Evolutionary conservation across 306 rosid genomes (phyloP), one percentile per base, ranked within the genome.

Genomic region (Cucurbita pepo): DNA sequence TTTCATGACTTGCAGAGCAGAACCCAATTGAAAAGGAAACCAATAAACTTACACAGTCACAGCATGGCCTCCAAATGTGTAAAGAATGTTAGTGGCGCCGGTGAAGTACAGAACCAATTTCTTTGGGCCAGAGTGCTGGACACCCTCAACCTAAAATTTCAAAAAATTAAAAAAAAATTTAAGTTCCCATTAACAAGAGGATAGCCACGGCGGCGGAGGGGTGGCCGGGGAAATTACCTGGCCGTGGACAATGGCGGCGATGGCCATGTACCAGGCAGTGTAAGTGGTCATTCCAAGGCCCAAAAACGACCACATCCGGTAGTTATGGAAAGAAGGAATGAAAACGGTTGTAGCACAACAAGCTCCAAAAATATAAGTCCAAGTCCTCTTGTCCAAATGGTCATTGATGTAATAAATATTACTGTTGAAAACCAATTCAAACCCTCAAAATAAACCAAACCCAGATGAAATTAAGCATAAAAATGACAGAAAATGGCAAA

Each of bases 11-110:
- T 30, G 34, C 34, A 30, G 34, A 30, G 3, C 34, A 30, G 34
- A 30, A 30, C 34, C 34, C 34, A 30, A 30, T 30, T 2, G 34
- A 30, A 30, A 30, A 30, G 34, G 3, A 30, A 30, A 30, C 34
- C 3, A 30, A 30, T 30, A 30, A 30, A 62, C 92, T 80, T 79
- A 94, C 99, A 94, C 99, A 41, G 99, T 95, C 5, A 95, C 95
- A 19, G 99, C 99, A 76, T 95, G 99, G 69, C 99, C 99, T 77
- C 99, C 99, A 77, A 95, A 95, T 6, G 99, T 95, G 95, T 95
- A 95, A 15, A 95, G 87, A 44, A 95, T 95, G 66, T 95, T 95
- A 36, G 99, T 95, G 71, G 99, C 99, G 60, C 99, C 99, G 43
- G 99, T 95, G 86, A 95, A 95, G 67, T 95, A 95, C 66, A 95